Evolutionary conservation across 1,284 basidiomycete species (phyloP), one percentile per base, ranked within the genome.

Genomic region (Tylopilus sp.): DNA sequence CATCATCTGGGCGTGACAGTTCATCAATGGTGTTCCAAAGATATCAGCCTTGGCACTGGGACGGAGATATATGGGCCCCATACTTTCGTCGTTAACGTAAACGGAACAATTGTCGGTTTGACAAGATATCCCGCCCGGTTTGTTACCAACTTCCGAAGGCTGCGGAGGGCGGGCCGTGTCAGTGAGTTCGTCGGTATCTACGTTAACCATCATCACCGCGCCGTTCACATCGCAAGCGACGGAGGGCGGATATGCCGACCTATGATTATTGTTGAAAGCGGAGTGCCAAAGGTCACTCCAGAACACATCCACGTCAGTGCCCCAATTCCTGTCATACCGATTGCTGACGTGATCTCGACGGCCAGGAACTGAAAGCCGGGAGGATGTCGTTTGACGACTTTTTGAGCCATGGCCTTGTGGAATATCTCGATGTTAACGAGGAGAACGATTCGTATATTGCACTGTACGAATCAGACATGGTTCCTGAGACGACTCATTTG

Each of bases 351-450:
- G 59, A 61, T 64, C 65, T 57, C 38, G 22, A 57, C 51, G 56
- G 2, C 8, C 73, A 96, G 91, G 83, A 93, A 77, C 86, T 99
- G 62, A 97, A 97, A 78, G 87, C 90, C 65, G 92, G 91, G 36
- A 83, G 84, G 58, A 87, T 95, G 58, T 89, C 90, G 1, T 99
- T 99, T 76, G 97, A 99, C 79, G 96, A 98, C 79, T 99, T 99
- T 81, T 85, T 99, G 24, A 88, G 89, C 57, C 91, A 91, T 64
- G 98, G 98, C n/a, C 86, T 99, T n/a, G 95, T 99, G 70, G 98
- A 99, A 80, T 99, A 99, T 78, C 89, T 99, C 56, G 98, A 99
- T 77, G 97, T 99, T 67, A 99, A 99, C 79, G 98, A 99, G 80
- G 98, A 99, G 82, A 99, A 99, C 79, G 98, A 99, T 81, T 94